Base-by-base conservation (phyloP, 805 yeast genomes). In the Ogataea populi-albae region DNA sequence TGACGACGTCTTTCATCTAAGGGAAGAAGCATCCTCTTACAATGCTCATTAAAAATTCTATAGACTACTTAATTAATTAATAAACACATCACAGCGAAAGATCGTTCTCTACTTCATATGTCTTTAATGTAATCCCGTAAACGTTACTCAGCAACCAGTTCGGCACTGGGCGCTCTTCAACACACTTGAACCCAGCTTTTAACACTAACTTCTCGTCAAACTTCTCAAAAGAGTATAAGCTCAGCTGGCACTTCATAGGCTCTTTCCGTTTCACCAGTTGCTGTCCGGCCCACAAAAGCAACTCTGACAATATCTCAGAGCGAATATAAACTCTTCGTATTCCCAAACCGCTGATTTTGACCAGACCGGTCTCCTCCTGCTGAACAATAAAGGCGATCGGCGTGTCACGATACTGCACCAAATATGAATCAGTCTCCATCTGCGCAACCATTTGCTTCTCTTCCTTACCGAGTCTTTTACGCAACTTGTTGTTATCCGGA, bases 311-410 rank as follows among this genome's bases (percentile, higher is more conserved):
- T 34, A 85, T 71, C 17, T 84, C 87, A 7, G 81, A 75, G 41
- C 68, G 70, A 17, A 72, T 57, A 55, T 84, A 84, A 2, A 82
- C 88, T 51, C 75, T 75, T 59, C 88, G 74, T 30, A 81, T 75
- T 39, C 83, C 83, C 5, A 79, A 66, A 30, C 81, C 76, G 22
- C 65, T 69, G 40, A 81, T 73, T 15, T 67, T 68, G 43, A 73
- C 68, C 1, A 21, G 21, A 12, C 34, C 30, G 8, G 18, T 32
- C 18, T 66, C 59, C 6, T 68, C 54, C 29, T 72, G 63, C 8
- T 65, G 40, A 1, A 80, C 69, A 20, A 73, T 64, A 23, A 79
- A 64, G 0, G 88, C 87, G 52, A 85, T 78, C 12, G 93, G 89
- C 1, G 79, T 65, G n/a, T 73, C 74, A 52, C 89, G 73, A 61